Conservation (phyloP, 2,329 filamentous ascomycete genomes). For the Aspergillus candidus region DNA sequence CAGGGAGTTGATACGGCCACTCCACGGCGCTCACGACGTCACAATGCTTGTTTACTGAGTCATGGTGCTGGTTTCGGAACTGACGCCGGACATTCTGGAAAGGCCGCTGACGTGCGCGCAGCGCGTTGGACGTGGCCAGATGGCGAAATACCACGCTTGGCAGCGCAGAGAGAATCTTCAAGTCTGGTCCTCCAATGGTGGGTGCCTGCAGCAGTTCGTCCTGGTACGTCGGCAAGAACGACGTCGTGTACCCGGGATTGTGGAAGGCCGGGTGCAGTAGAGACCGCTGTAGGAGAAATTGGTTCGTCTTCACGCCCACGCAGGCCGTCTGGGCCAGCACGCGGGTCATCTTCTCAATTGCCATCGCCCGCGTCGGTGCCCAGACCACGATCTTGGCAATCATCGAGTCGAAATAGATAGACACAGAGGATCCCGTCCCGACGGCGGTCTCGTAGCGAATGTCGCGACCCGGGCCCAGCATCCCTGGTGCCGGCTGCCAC, state of each 20-base stretch:
- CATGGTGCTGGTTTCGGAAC: conserved; percentile 30
- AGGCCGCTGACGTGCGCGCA: conserved; percentile 4
- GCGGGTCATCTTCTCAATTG: conserved; percentile 31
- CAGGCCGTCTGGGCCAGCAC: conserved; percentile 46
- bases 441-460: conserved; percentile 42
- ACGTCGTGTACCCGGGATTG: conserved; percentile 45
- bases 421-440: conserved; percentile 31
- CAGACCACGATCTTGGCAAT: conserved; percentile 45
- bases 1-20: conserved; percentile 1
- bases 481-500: conserved; percentile 25
- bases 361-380: conserved; percentile 32
- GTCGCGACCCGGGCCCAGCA: conserved; percentile 14
- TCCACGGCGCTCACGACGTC: conserved; percentile 18
- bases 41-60: conserved; percentile 28
- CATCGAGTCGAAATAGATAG: conserved; percentile 45
- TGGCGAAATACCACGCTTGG: conserved; percentile 4
- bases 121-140: not conserved
- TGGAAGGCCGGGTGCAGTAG: conserved; percentile 19
- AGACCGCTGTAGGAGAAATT: conserved; percentile 25
- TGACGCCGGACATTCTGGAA: conserved; percentile 21
- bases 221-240: conserved; percentile 24
- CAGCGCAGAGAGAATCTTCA: conserved; percentile 15
- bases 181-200: not conserved
- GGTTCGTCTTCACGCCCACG: conserved; percentile 56
- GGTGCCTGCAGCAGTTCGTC: conserved; percentile 18